Base-by-base conservation (phyloP, 345 rosid genomes). In the Corymbia maculata region DNA sequence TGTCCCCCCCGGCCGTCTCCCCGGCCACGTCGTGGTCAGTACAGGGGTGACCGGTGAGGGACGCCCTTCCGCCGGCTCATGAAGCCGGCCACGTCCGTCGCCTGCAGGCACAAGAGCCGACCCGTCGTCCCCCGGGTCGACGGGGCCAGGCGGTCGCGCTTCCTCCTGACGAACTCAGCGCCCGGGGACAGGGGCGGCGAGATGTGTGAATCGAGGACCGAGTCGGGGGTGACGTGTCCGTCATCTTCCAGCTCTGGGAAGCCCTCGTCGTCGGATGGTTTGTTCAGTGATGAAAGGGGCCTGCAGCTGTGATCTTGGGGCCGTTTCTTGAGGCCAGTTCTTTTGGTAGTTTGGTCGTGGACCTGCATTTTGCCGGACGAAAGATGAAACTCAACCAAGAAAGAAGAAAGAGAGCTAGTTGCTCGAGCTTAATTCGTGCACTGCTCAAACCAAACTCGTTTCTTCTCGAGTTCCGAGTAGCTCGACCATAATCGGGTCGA, bases 41-140 rank as follows among this genome's bases (percentile, higher is more conserved):
- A 88, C 84, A 94, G 91, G 75, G 95, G 96, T 28, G 96, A 92
- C 89, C 95, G 92, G 59, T 87, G 92, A 50, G 96, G 96, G 42
- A 93, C 90, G 85, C 94, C 93, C 93, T 94, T 94, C 80, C 95
- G 89, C 90, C 95, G 94, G 88, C 87, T 91, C 85, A 89, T 87
- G n/a, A 88, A 79, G 70, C 44, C 88, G 45, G 89, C 87, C 68
- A 90, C 87, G 13, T 55, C 17, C 88, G 89, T 64, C 14, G 82
- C 88, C 53, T 61, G 55, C 21, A 89, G 68, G 70, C 89, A 87
- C 24, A 91, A 90, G 87, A 94, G 88, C n/a, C 82, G 85, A 55
- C 89, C 91, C 88, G 87, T 89, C 88, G 87, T 88, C 51, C 84
- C 90, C 42, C 87, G 64, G 79, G 89, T 88, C 5, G 89, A 90